Evolutionary conservation across 2,329 filamentous ascomycete species (phyloP).

Genomic region (Cladosporium sp.): DNA sequence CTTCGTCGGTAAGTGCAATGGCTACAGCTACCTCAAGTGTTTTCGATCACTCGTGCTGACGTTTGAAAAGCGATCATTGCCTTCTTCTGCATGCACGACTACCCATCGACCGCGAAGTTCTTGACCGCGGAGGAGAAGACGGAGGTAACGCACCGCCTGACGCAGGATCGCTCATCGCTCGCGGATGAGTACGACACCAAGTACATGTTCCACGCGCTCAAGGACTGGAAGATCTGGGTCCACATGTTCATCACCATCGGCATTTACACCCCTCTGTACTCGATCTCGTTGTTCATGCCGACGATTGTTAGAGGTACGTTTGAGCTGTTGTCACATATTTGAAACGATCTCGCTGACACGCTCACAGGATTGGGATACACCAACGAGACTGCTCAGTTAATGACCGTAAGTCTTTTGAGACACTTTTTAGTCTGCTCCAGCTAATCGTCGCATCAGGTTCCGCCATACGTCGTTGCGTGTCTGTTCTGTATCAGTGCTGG

Average conservation of each 20-base stretch:
- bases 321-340: background rate
- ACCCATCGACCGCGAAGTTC: conserved; percentile 59
- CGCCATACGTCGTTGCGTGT: conserved; percentile 42
- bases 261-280: background rate
- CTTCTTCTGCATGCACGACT: conserved; percentile 58
- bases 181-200: conserved; percentile 40
- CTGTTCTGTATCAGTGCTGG: conserved; percentile 28
- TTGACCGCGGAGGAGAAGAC: conserved; percentile 47
- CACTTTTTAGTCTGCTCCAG: background rate
- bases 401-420: conserved; percentile 32
- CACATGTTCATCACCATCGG: conserved; percentile 54
- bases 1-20: conserved; percentile 55
- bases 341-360: background rate
- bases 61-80: background rate
- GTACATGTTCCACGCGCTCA: conserved; percentile 48
- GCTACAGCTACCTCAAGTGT: conserved; percentile 28
- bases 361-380: conserved; percentile 43
- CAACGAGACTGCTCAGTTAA: conserved; percentile 45
- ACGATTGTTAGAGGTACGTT: conserved; percentile 48
- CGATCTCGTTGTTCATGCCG: conserved; percentile 32
- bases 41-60: background rate
- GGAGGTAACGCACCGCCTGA: conserved; percentile 50
- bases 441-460: conserved; percentile 32
- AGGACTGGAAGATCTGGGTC: conserved; percentile 52
- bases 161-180: conserved; percentile 30